phyloP scores from a whole-genome alignment of 129 eudicot genomes.

The Tanacetum coccineum region DNA sequence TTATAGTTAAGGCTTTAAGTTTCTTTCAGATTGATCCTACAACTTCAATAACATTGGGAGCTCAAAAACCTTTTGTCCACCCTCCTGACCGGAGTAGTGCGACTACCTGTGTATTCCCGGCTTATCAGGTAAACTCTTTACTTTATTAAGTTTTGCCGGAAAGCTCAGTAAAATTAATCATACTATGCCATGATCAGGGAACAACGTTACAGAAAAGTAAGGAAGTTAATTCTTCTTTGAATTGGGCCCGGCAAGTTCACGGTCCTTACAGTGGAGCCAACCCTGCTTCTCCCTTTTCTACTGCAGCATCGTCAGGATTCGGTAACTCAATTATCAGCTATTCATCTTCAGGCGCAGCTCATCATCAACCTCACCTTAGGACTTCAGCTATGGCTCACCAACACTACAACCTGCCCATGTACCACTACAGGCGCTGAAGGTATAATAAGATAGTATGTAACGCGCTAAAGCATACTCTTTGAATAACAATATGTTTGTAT shows the following conservation, averaged over 20 bases:
- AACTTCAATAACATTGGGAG: constrained; percentile 10
- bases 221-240: constrained; percentile 3
- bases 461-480: background rate
- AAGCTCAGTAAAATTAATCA: background rate
- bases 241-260: constrained; percentile 40
- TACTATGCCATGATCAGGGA: constrained; percentile 14
- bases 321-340: constrained; percentile 24
- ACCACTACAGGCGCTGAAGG: background rate
- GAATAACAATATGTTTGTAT: background rate
- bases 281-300: constrained; percentile 16
- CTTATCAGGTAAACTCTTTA: constrained; percentile 32
- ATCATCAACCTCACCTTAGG: constrained; percentile 9
- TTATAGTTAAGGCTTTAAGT: background rate
- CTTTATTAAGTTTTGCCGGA: background rate
- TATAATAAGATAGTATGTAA: background rate
- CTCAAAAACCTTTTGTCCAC: constrained; percentile 30
- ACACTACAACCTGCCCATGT: background rate
- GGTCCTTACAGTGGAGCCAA: constrained; percentile 29
- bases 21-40: constrained; percentile 20
- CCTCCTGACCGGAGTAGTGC: constrained; percentile 27
- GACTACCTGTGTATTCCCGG: constrained; percentile 29
- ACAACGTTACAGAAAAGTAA: constrained; percentile 3
- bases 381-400: constrained; percentile 25
- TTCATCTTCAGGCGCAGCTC: constrained; percentile 37
- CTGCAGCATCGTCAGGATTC: constrained; percentile 16